Percentiles rank a stretch among this genome's conserved stretches.
phyloP scores from a whole-genome alignment of 2,329 filamentous ascomycete genomes.

The Phyllosticta capitalensis region DNA sequence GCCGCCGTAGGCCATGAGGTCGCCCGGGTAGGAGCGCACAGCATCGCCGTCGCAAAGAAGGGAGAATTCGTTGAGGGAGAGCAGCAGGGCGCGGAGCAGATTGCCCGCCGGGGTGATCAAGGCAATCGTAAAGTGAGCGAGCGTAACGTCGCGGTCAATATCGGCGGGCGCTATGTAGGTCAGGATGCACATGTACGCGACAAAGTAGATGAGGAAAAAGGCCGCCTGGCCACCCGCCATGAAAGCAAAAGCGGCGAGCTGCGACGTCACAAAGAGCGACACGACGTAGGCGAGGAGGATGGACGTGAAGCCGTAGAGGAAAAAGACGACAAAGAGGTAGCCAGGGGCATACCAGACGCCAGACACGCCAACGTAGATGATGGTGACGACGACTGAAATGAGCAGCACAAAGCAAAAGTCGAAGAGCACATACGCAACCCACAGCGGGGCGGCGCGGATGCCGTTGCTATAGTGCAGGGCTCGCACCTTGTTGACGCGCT shows the following conservation, averaged over 20 bases:
- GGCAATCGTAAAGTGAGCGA: constrained; percentile 68
- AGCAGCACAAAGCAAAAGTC: constrained; percentile 67
- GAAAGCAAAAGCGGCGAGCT: constrained; percentile 77
- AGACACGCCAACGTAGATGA: constrained; percentile 57
- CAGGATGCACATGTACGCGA: constrained; percentile 47
- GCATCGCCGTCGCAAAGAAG: constrained; percentile 56
- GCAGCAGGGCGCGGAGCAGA: constrained; percentile 62
- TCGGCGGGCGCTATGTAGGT: constrained; percentile 63
- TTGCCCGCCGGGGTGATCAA: constrained; percentile 69
- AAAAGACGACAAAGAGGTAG: constrained; percentile 73
- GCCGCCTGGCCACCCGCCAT: constrained; percentile 64
- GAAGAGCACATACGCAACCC: constrained; percentile 73
- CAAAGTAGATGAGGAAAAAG: constrained; percentile 40
- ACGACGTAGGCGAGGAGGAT: constrained; percentile 70
- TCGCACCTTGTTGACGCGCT: constrained; percentile 68
- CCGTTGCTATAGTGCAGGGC: constrained; percentile 88
- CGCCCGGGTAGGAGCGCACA: constrained; percentile 60
- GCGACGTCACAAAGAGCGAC: constrained; percentile 68
- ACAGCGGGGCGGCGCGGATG: constrained; percentile 70
- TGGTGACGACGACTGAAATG: constrained; percentile 55
- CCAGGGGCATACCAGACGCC: constrained; percentile 66
- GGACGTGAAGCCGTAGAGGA: constrained; percentile 71
- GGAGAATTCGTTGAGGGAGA: constrained; percentile 76
- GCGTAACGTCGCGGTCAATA: constrained; percentile 56
- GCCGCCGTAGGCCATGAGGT: constrained; percentile 66